These are phyloP conservation scores for Lenzites betulinus DNA, from an alignment of 768 basidiomycete genomes.

Conservation along the genomic window DNA sequence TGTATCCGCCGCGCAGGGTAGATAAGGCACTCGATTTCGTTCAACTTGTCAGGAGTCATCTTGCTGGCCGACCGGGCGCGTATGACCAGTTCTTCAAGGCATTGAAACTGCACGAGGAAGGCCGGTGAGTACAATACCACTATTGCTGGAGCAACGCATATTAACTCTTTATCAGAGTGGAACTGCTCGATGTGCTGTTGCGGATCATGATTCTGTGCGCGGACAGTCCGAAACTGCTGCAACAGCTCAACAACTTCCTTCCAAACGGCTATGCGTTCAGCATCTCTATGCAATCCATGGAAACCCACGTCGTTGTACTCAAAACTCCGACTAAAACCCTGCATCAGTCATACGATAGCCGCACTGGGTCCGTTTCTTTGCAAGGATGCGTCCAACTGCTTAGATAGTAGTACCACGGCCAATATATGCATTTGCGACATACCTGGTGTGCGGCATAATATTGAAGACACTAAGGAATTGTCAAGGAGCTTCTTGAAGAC, in stretches of 20 bases:
- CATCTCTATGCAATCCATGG: not conserved
- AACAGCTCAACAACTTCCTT: conserved; percentile 5
- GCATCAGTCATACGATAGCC: too few relatives aligned
- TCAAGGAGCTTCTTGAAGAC: too few relatives aligned
- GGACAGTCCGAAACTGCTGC: not conserved
- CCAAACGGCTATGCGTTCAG: not conserved
- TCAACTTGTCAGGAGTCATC: not conserved
- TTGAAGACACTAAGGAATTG: too few relatives aligned
- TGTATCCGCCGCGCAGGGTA: not conserved
- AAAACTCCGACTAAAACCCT: not conserved
- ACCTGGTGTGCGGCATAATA: too few relatives aligned
- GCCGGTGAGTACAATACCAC: not conserved
- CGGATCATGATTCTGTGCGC: conserved; percentile 8
- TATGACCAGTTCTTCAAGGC: conserved; percentile 12
- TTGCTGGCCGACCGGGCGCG: not conserved
- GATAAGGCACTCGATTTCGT: conserved; percentile 5
- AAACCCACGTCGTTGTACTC: not conserved
- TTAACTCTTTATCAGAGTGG: not conserved
- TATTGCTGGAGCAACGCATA: not conserved
- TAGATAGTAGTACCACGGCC: too few relatives aligned
- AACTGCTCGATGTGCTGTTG: conserved; percentile 1
- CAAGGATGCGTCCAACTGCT: too few relatives aligned
- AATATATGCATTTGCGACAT: too few relatives aligned
- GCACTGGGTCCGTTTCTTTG: too few relatives aligned
- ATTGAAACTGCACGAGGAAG: conserved; percentile 7